Evolutionary conservation across 202 grass and related monocot genomes (phyloP), one percentile per base, ranked within the genome.

Genomic region (Eragrostis tef): DNA sequence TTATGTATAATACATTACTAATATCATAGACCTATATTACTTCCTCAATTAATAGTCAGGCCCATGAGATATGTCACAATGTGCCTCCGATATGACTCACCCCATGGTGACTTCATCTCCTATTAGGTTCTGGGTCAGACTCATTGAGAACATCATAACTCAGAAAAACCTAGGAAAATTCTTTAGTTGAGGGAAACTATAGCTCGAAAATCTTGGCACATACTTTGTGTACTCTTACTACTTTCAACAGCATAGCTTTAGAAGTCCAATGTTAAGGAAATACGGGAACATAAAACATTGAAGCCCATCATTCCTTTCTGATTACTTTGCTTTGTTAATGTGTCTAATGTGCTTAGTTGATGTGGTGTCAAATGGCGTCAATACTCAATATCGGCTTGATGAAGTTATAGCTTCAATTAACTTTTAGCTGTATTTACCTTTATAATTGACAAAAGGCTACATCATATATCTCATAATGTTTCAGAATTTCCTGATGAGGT

Each of bases 401-500:
- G 9, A 6, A 46, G 25, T 53, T 43, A 24, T 64, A 59, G 2
- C 31, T 88, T 71, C 22, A 64, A 44, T 73, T 73, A 27, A 64
- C 19, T 17, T 79, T 79, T 85, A 76, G 16, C 53, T 29, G 2
- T 41, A 5, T 48, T 48, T 21, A 43, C 21, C 6, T 66, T 71
- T 43, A 52, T 78, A 27, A 43, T 81, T 78, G 48, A 63, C 31
- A 64, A 76, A 85, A 13, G 7, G 43, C 20, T 50, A 67, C 60
- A 78, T 45, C 24, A 16, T 34, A 16, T 34, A 66, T 68, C n/a
- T 74, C 53, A 39, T 64, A 43, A 75, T 67, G 69, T 90, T 83
- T 59, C 90, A 98, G 96, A 98, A 73, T 98, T 93, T 86, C 96
- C 96, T 27, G 96, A 98, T 87, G 96, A 98, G 83, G 92, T 98